Evolutionary conservation across 257 asterid species (phyloP).

Genomic region (Pogostemon cablin): DNA sequence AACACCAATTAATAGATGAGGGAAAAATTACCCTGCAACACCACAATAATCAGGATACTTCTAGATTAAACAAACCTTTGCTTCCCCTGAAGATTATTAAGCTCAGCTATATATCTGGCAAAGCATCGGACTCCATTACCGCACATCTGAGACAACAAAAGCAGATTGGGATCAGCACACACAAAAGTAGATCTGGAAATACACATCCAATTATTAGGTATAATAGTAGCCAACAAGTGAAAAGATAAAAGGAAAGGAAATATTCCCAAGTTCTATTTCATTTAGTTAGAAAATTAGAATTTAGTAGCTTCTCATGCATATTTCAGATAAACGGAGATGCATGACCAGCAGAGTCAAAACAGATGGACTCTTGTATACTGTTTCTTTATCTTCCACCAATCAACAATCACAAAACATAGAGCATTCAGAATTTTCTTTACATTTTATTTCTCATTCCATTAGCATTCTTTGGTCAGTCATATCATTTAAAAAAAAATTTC

Average conservation of each 20-base stretch:
- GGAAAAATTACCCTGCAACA: not conserved
- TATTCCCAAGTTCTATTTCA: not conserved
- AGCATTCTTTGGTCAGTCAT: not conserved
- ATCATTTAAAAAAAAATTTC: not conserved
- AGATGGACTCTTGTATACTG: not conserved
- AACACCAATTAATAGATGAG: slow-evolving; percentile 27
- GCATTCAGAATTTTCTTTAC: not conserved
- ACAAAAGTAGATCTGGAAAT: not conserved
- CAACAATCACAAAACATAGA: slow-evolving; percentile 1
- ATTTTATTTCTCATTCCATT: slow-evolving; percentile 13
- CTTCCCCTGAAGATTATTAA: slow-evolving; percentile 72
- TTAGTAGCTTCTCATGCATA: not conserved
- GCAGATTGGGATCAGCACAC: slow-evolving; percentile 18
- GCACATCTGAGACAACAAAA: slow-evolving; percentile 71
- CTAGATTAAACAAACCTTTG: slow-evolving; percentile 49
- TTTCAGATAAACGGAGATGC: slow-evolving; percentile 4
- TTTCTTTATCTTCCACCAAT: not conserved
- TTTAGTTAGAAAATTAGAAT: not conserved
- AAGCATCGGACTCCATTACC: slow-evolving; percentile 98
- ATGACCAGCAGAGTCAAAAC: not conserved
- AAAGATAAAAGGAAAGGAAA: not conserved
- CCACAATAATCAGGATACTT: not conserved
- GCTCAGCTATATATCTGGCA: slow-evolving; percentile 81
- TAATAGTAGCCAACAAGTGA: not conserved
- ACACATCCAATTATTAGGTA: not conserved